Evolutionary conservation across 371 early-diverging fungal species (phyloP).

Genomic region (Mortierella sp.): DNA sequence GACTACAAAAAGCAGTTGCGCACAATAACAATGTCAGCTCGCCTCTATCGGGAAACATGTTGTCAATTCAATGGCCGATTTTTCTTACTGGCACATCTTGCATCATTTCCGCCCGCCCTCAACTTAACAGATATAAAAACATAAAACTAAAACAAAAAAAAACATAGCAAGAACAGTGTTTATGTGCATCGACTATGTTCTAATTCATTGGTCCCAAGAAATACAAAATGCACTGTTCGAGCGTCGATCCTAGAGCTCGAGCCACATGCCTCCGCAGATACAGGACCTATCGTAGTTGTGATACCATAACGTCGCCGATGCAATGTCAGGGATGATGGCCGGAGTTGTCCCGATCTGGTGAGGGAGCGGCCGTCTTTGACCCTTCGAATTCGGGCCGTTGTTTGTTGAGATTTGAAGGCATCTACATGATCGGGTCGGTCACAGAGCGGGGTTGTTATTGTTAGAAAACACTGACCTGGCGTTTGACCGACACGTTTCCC

Average conservation of each 20-base stretch:
- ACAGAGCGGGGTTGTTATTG: no score
- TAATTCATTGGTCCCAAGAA: not conserved
- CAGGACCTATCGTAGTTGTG: slow-evolving; percentile 54
- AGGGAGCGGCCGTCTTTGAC: slow-evolving; percentile 6
- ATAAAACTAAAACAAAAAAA: not conserved
- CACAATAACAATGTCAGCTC: not conserved
- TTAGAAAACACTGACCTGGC: no score
- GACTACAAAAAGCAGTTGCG: no score
- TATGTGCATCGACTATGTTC: no score
- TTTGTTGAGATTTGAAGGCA: slow-evolving; percentile 39
- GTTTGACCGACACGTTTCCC: no score
- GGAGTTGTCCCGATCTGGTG: slow-evolving; percentile 23
- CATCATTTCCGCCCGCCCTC: not conserved
- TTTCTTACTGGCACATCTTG: not conserved
- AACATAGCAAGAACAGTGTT: not conserved
- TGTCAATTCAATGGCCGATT: not conserved
- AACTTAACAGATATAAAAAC: not conserved
- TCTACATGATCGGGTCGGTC: no score
- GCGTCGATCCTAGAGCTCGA: slow-evolving; percentile 27
- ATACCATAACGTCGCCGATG: slow-evolving; percentile 45
- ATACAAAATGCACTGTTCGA: not conserved
- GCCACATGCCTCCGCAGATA: slow-evolving; percentile 32
- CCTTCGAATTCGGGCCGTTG: slow-evolving; percentile 8
- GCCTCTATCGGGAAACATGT: not conserved
- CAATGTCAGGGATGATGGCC: slow-evolving; percentile 33